Conservation (phyloP, 495 filamentous ascomycete genomes). For the Talaromyces trachyspermus region DNA sequence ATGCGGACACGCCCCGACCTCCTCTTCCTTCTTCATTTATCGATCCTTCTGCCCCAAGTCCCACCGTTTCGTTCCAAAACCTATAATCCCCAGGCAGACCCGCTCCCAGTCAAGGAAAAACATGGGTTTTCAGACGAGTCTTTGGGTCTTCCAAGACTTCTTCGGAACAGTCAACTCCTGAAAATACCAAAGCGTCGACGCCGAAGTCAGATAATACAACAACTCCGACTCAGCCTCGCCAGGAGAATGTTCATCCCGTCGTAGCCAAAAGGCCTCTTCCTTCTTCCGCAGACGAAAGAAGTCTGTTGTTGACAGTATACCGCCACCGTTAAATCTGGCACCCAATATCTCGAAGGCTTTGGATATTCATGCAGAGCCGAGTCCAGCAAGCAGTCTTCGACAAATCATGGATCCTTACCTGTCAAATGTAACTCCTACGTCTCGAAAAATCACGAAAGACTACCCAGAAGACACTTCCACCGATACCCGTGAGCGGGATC, state of each 20-base stretch:
- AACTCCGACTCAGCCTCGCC: constrained; percentile 26
- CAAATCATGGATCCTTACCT: constrained; percentile 89
- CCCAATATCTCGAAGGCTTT: constrained; percentile 15
- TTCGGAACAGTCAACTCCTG: constrained; percentile 17
- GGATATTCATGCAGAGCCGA: constrained; percentile 43
- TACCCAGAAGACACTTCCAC: constrained; percentile 18
- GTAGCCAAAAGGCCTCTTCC: constrained; percentile 84
- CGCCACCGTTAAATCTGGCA: constrained; percentile 29
- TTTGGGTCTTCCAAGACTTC: constrained; percentile 55
- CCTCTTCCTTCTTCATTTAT: constrained; percentile 8
- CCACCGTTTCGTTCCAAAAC: constrained; percentile 49
- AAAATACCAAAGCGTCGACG: constrained; percentile 9
- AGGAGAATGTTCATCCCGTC: constrained; percentile 41
- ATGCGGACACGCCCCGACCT: constrained; percentile 5
- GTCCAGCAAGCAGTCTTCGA: constrained; percentile 82
- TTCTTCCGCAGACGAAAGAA: constrained; percentile 94
- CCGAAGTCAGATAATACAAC: constrained; percentile 9
- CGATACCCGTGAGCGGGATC: background rate
- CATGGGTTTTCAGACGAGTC: constrained; percentile 89
- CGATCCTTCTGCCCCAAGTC: constrained; percentile 41
- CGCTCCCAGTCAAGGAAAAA: constrained; percentile 50
- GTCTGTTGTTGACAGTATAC: constrained; percentile 55
- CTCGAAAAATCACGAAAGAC: constrained; percentile 17
- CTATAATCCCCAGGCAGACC: constrained; percentile 24
- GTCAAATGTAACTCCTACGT: constrained; percentile 17